A percentile compares a stretch with the other conserved stretches of the same genome.
These are phyloP conservation scores for Truncatella angustata DNA, from an alignment of 2,329 filamentous ascomycete species.

Conservation along the genomic window DNA sequence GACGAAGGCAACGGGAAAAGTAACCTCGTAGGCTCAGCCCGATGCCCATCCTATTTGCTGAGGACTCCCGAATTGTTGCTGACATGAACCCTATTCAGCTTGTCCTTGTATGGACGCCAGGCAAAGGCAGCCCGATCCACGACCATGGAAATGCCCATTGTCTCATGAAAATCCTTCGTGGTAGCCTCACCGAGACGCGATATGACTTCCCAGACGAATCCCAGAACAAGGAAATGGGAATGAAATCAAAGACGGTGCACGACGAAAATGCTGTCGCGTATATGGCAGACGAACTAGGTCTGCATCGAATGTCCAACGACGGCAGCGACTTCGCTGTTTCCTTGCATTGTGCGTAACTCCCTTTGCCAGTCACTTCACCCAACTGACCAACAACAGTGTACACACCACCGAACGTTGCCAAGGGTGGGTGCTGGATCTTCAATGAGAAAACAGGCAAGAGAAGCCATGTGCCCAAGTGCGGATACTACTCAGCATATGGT, in stretches of 20 bases:
- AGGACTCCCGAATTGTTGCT: conserved; percentile 14
- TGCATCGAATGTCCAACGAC: conserved; percentile 80
- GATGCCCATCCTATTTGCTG: not conserved
- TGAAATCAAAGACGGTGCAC: conserved; percentile 68
- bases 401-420: conserved; percentile 85
- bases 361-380: conserved; percentile 3
- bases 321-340: conserved; percentile 78
- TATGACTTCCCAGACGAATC: conserved; percentile 67
- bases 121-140: conserved; percentile 80
- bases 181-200: conserved; percentile 75
- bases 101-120: conserved; percentile 85
- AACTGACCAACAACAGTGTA: too few species aligned
- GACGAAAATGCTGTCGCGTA: conserved; percentile 76
- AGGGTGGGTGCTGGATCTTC: conserved; percentile 79
- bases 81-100: conserved; percentile 52
- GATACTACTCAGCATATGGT: conserved; percentile 69
- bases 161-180: conserved; percentile 85
- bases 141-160: conserved; percentile 89
- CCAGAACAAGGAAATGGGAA: conserved; percentile 54
- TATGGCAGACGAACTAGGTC: conserved; percentile 85
- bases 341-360: conserved; percentile 60
- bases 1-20: conserved; percentile 78
- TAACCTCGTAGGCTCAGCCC: conserved; percentile 41
- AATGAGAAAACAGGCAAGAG: conserved; percentile 72
- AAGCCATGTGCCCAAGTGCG: conserved; percentile 67